Percentiles rank a stretch among this genome's conserved stretches.
phyloP scores from a whole-genome alignment of 352 stramenopile genomes.

The Phytophthora gonapodyides region DNA sequence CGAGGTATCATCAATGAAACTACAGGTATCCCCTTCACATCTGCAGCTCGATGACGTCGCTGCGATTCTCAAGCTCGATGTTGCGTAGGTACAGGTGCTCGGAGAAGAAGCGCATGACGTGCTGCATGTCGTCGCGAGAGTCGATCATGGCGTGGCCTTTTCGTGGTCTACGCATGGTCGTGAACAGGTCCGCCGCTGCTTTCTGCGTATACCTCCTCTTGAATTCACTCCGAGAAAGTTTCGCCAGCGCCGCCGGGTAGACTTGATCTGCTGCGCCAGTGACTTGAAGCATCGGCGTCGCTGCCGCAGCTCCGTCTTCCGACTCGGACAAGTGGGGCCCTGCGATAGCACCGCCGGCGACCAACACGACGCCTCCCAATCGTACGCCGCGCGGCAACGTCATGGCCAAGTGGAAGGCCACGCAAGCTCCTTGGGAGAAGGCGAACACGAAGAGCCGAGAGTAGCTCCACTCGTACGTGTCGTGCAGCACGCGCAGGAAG shows the following conservation, averaged over 20 bases:
- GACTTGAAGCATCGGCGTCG: conserved; percentile 56
- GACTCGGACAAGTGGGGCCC: conserved; percentile 31
- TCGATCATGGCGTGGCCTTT: conserved; percentile 66
- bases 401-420: conserved; percentile 62
- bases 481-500: conserved; percentile 54
- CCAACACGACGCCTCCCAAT: conserved; percentile 55
- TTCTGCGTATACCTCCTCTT: conserved; percentile 19
- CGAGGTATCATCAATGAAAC: conserved; percentile 14
- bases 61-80: conserved; percentile 50
- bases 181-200: conserved; percentile 37
- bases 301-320: conserved; percentile 13
- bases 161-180: conserved; percentile 16
- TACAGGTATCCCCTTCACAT: conserved; percentile 13
- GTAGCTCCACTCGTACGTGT: conserved; percentile 52
- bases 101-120: conserved; percentile 68
- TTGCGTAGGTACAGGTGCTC: conserved; percentile 56
- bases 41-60: conserved; percentile 63
- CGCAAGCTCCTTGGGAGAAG: conserved; percentile 68
- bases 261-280: conserved; percentile 40
- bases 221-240: conserved; percentile 28
- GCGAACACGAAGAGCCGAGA: conserved; percentile 66
- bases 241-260: conserved; percentile 43
- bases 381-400: conserved; percentile 37
- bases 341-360: conserved; percentile 49
- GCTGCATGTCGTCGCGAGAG: conserved; percentile 53